Evolutionary conservation across 176 grass and related monocot species (phyloP).

Genomic region (Cocos nucifera): DNA sequence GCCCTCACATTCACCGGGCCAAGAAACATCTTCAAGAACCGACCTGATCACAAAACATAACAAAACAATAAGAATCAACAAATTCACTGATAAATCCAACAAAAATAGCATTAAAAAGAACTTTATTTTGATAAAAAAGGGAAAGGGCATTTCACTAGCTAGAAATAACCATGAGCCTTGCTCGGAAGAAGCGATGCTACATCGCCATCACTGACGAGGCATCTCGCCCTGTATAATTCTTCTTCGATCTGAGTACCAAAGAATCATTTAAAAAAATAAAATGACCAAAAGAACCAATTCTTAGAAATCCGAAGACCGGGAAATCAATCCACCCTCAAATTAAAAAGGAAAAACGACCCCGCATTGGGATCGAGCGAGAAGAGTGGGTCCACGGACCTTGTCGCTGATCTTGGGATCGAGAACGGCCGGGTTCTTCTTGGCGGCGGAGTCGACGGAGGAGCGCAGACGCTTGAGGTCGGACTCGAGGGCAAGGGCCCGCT

Average conservation of each 20-base stretch:
- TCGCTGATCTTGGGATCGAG: constrained; percentile 41
- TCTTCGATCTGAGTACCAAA: constrained; percentile 54
- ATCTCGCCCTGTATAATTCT: constrained; percentile 63
- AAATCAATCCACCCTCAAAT: too few relatives aligned
- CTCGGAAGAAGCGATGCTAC: constrained; percentile 49
- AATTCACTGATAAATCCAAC: constrained; percentile 5
- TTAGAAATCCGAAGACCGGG: too few relatives aligned
- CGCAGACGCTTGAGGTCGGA: constrained; percentile 55
- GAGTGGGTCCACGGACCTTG: constrained; percentile 28
- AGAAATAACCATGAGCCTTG: constrained; percentile 56
- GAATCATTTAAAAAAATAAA: too few relatives aligned
- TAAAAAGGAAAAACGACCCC: neutral
- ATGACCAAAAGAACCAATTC: too few relatives aligned
- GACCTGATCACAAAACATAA: constrained; percentile 20
- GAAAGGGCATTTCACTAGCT: neutral
- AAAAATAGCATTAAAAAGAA: constrained; percentile 3
- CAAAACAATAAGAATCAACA: neutral
- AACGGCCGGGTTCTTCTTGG: constrained; percentile 1
- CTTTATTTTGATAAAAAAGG: constrained; percentile 3
- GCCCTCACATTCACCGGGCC: constrained; percentile 85
- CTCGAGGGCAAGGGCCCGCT: constrained; percentile 48
- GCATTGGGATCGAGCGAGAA: constrained; percentile 3
- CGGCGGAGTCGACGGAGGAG: neutral
- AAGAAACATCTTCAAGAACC: constrained; percentile 81
- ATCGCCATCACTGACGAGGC: constrained; percentile 67